Evolutionary conservation across 371 early-diverging fungal species (phyloP).

Genomic region (Nosema muscidifuracis): DNA sequence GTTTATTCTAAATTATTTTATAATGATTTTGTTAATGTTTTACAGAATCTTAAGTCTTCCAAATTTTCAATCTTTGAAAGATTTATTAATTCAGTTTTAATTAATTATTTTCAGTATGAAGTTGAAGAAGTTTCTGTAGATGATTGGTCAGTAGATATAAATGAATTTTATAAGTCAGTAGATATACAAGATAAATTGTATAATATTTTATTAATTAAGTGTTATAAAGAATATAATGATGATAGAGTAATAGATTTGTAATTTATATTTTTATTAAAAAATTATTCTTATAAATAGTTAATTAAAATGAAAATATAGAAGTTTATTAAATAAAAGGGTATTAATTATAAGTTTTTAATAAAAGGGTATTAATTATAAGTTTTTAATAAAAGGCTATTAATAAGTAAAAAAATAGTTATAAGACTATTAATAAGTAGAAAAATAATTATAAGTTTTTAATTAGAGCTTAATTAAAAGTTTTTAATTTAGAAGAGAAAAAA

Average conservation of each 20-base stretch:
- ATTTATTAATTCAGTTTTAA: constrained; percentile 7
- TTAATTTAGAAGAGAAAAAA: not conserved
- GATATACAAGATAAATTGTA: not conserved
- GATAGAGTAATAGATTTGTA: not conserved
- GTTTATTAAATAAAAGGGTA: no score
- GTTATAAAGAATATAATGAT: not conserved
- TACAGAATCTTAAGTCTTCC: not conserved
- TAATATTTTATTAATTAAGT: not conserved
- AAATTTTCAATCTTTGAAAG: not conserved
- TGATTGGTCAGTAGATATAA: no score
- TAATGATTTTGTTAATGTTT: not conserved
- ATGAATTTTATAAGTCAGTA: not conserved
- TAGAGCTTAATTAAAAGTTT: not conserved
- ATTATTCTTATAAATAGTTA: not conserved
- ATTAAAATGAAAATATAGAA: no score
- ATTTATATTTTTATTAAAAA: not conserved
- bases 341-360: no score
- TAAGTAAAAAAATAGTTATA: no score
- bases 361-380: no score
- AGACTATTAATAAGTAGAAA: no score
- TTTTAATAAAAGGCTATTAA: no score
- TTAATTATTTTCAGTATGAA: not conserved
- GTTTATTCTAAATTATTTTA: constrained; percentile 6
- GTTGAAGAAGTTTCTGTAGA: not conserved
- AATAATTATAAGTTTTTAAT: not conserved